phyloP scores from a whole-genome alignment of 106 monocot species.

The Apostasia ramifera region DNA sequence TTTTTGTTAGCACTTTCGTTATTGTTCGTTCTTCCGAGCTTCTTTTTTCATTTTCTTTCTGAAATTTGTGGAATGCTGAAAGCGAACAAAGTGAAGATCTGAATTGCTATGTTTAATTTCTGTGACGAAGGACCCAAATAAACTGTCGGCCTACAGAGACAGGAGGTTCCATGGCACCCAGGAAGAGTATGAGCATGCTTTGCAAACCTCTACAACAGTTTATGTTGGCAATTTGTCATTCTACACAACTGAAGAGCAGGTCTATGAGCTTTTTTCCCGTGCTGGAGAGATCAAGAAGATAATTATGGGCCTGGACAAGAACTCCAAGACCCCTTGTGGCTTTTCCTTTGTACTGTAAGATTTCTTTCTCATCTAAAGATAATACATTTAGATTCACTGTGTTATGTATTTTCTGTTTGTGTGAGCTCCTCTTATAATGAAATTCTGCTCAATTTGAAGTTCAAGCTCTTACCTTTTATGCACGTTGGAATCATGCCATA shows the following conservation, averaged over 20 bases:
- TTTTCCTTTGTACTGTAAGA: slow-evolving; percentile 93
- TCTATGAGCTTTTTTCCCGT: slow-evolving; percentile 92
- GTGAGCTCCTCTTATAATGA: too few relatives aligned
- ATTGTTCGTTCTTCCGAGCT: background rate
- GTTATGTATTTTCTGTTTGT: too few relatives aligned
- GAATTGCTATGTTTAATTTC: too few relatives aligned
- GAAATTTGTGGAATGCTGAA: background rate
- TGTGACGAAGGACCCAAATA: slow-evolving; percentile 51
- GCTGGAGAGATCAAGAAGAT: slow-evolving; percentile 99
- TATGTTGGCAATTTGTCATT: slow-evolving; percentile 94
- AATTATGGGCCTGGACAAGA: slow-evolving; percentile 97
- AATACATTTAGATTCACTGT: too few relatives aligned
- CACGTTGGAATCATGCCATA: too few relatives aligned
- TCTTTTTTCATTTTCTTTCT: background rate
- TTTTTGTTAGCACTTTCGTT: background rate
- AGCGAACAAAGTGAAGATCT: too few relatives aligned
- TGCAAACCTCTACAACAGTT: slow-evolving; percentile 62
- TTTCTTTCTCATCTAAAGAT: background rate
- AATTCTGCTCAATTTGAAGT: too few relatives aligned
- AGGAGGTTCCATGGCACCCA: slow-evolving; percentile 82
- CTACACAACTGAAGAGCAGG: slow-evolving; percentile 98
- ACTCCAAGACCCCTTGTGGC: slow-evolving; percentile 91
- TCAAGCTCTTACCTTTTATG: too few relatives aligned
- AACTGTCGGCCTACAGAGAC: slow-evolving; percentile 88
- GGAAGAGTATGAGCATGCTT: slow-evolving; percentile 86